A percentile compares a stretch with the other conserved stretches of the same genome.
These are phyloP conservation scores for Corynascus novoguineensis DNA, from an alignment of 495 filamentous ascomycete genomes.

Conservation along the genomic window DNA sequence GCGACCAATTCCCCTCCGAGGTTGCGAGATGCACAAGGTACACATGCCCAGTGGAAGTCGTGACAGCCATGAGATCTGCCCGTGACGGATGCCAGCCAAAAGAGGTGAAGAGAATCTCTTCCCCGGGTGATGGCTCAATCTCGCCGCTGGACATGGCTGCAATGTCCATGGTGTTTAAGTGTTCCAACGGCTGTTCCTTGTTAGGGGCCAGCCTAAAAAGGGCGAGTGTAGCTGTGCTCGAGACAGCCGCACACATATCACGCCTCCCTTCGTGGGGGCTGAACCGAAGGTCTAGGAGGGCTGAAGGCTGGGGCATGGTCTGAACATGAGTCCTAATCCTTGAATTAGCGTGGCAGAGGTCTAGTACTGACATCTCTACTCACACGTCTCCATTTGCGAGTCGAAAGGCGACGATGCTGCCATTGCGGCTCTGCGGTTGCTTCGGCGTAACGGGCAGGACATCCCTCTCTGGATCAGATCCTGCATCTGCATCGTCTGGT, in stretches of 20 bases:
- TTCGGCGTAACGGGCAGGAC: conserved; percentile 14
- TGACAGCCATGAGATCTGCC: conserved; percentile 51
- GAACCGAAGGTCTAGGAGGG: conserved; percentile 84
- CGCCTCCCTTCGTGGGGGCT: conserved; percentile 47
- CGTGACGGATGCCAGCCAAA: conserved; percentile 63
- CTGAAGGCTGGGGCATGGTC: conserved; percentile 55
- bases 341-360: not conserved
- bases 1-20: conserved; percentile 22
- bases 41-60: conserved; percentile 62
- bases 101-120: conserved; percentile 59
- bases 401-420: conserved; percentile 63
- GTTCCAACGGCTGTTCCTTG: conserved; percentile 26
- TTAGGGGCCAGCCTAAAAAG: conserved; percentile 49
- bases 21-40: conserved; percentile 41
- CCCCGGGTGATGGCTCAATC: conserved; percentile 34
- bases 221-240: conserved; percentile 63
- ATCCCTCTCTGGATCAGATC: conserved; percentile 32
- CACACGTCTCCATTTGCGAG: conserved; percentile 50
- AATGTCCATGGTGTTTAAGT: conserved; percentile 30
- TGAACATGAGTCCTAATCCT: conserved; percentile 38
- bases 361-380: conserved; percentile 22
- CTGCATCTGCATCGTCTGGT: conserved; percentile 26
- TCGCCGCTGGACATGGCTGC: conserved; percentile 15
- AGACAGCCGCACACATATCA: conserved; percentile 60
- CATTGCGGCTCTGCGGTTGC: conserved; percentile 57